Evolutionary conservation across 495 filamentous ascomycete genomes (phyloP).

Genomic region (Penicillium chermesinum): DNA sequence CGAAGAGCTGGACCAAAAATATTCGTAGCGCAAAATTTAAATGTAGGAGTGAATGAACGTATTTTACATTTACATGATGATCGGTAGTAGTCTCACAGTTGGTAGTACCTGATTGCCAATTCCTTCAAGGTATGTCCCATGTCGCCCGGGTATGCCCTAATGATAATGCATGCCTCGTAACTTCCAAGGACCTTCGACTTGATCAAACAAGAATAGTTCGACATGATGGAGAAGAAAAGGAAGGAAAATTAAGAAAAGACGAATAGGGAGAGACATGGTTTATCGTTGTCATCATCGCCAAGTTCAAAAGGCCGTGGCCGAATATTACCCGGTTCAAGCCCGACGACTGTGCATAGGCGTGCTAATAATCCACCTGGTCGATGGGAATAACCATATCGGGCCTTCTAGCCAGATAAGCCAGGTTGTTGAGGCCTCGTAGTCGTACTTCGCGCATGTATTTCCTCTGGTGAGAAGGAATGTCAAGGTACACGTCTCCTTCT

Average conservation of each 20-base stretch:
- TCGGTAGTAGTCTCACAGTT: no score
- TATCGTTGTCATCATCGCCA: not conserved
- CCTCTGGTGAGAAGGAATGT: conserved; percentile 17
- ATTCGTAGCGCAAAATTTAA: no score
- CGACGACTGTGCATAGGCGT: not conserved
- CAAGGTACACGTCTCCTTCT: conserved; percentile 7
- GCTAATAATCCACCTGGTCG: conserved; percentile 11
- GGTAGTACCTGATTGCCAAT: no score
- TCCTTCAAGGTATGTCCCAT: no score
- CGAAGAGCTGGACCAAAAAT: no score
- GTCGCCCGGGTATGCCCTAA: no score
- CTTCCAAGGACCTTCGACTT: no score
- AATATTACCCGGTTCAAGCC: not conserved
- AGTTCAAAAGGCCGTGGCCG: not conserved
- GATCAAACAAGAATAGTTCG: no score
- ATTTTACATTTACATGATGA: no score
- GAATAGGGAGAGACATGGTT: not conserved
- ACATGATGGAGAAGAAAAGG: not conserved
- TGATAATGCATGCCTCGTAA: no score
- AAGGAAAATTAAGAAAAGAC: not conserved
- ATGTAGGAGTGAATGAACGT: no score
- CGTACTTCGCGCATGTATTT: conserved; percentile 27
- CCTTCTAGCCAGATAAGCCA: conserved; percentile 15
- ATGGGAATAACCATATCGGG: conserved; percentile 25
- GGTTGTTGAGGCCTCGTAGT: conserved; percentile 18